Conservation (phyloP, 805 yeast species). For the Tetrapisispora phaffii region DNA sequence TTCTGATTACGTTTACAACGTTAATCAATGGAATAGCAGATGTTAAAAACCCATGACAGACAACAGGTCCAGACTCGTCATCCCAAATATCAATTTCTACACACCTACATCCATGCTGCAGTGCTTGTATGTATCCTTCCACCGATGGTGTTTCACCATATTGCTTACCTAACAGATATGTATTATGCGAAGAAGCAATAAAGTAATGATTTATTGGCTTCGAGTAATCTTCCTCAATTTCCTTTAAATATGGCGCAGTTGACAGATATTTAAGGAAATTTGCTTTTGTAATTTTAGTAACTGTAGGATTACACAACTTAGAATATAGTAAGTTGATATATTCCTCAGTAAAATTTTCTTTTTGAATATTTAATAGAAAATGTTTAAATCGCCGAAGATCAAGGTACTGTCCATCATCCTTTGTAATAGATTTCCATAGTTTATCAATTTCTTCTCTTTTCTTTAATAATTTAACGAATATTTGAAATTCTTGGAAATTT, state of each 20-base stretch:
- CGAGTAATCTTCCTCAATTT: slow-evolving; percentile 32
- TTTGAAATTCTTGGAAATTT: slow-evolving; percentile 63
- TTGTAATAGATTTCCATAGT: slow-evolving; percentile 37
- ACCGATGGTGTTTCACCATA: slow-evolving; percentile 79
- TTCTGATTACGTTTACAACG: slow-evolving; percentile 64
- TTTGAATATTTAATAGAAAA: slow-evolving; percentile 42
- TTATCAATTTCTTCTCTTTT: slow-evolving; percentile 48
- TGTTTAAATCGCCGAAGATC: slow-evolving; percentile 26
- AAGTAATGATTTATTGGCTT: slow-evolving; percentile 76
- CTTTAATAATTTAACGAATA: slow-evolving; percentile 60
- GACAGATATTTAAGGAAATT: slow-evolving; percentile 26
- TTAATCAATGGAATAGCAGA: slow-evolving; percentile 56
- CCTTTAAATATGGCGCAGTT: slow-evolving; percentile 21
- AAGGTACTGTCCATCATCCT: slow-evolving; percentile 16
- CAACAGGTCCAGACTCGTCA: slow-evolving; percentile 69
- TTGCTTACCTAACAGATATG: slow-evolving; percentile 82
- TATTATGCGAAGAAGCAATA: slow-evolving; percentile 90
- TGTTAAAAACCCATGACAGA: slow-evolving; percentile 87
- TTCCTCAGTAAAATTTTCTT: slow-evolving; percentile 31
- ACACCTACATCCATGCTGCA: slow-evolving; percentile 89
- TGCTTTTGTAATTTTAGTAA: slow-evolving; percentile 14
- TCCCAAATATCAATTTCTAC: slow-evolving; percentile 97
- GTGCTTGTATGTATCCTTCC: slow-evolving; percentile 77
- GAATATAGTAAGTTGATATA: slow-evolving; percentile 30
- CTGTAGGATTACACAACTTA: slow-evolving; percentile 26